phyloP scores from a whole-genome alignment of 352 stramenopile species.

The Pythium scleroteichum region DNA sequence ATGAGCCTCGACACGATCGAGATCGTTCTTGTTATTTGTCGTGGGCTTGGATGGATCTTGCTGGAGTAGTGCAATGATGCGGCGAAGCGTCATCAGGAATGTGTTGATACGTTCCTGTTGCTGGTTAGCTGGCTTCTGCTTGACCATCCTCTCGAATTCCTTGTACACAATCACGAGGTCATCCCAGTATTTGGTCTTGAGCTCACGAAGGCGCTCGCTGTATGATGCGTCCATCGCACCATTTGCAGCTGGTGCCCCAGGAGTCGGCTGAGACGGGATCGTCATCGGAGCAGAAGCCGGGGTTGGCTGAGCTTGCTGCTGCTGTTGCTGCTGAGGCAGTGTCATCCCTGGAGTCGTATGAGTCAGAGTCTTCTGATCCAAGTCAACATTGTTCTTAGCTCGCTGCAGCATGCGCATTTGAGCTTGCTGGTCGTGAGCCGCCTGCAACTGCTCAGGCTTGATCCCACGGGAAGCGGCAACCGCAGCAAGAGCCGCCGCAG shows the following conservation, averaged over 20 bases:
- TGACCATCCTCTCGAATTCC: constrained; percentile 86
- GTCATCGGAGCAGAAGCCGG: constrained; percentile 9
- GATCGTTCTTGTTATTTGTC: constrained; percentile 74
- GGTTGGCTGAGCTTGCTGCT: neutral
- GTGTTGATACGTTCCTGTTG: constrained; percentile 83
- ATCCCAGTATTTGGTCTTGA: constrained; percentile 84
- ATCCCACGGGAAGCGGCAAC: constrained; percentile 39
- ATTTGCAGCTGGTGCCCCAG: constrained; percentile 20
- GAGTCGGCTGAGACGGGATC: constrained; percentile 12
- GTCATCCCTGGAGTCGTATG: constrained; percentile 8
- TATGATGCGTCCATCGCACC: constrained; percentile 47
- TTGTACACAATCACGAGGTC: constrained; percentile 80
- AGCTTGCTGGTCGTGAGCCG: constrained; percentile 63
- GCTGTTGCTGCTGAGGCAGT: constrained; percentile 2
- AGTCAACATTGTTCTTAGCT: constrained; percentile 51
- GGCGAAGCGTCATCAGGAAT: constrained; percentile 78
- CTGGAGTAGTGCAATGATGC: constrained; percentile 77
- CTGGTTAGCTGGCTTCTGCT: constrained; percentile 76
- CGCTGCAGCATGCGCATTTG: constrained; percentile 64
- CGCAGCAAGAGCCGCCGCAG: constrained; percentile 25
- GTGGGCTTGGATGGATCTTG: constrained; percentile 79
- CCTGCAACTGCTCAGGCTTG: constrained; percentile 56
- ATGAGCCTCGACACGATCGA: constrained; percentile 80
- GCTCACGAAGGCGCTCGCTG: constrained; percentile 67
- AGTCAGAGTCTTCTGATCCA: constrained; percentile 35